These are phyloP conservation scores for Fusarium decemcellulare DNA, from an alignment of 2,329 filamentous ascomycete genomes.

Conservation along the genomic window DNA sequence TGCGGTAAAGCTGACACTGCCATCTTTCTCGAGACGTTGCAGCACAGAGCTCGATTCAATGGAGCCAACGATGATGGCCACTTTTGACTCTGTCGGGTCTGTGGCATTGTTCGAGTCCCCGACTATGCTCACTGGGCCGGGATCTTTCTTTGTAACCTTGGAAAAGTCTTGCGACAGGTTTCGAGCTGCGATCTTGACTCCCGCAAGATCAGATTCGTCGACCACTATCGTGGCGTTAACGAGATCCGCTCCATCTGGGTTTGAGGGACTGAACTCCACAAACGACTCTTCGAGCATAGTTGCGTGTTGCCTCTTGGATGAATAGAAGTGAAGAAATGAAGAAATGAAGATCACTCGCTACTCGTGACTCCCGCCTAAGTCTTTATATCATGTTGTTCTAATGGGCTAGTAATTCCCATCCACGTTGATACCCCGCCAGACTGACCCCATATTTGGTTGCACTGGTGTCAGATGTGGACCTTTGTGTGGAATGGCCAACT, in stretches of 20 bases:
- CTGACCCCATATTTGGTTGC: too few relatives aligned
- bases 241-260: constrained; percentile 10
- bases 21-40: not conserved
- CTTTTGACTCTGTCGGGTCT: rapidly evolving
- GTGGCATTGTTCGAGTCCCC: not conserved
- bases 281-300: constrained; percentile 33
- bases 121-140: not conserved
- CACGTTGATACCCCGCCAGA: not conserved
- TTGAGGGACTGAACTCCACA: constrained; percentile 5
- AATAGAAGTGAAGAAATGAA: not conserved
- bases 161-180: constrained; percentile 32
- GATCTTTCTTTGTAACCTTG: constrained; percentile 9
- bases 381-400: not conserved
- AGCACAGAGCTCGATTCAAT: constrained; percentile 13
- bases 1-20: not conserved
- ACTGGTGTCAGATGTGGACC: too few relatives aligned
- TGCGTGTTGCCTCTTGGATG: not conserved
- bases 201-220: constrained; percentile 23
- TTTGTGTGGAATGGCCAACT: too few relatives aligned
- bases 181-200: constrained; percentile 24
- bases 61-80: constrained; percentile 16
- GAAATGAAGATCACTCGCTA: not conserved
- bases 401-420: not conserved
- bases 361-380: not conserved
- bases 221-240: constrained; percentile 26